Conservation (phyloP, 768 basidiomycete species). For the Kockovaella imperatae region DNA sequence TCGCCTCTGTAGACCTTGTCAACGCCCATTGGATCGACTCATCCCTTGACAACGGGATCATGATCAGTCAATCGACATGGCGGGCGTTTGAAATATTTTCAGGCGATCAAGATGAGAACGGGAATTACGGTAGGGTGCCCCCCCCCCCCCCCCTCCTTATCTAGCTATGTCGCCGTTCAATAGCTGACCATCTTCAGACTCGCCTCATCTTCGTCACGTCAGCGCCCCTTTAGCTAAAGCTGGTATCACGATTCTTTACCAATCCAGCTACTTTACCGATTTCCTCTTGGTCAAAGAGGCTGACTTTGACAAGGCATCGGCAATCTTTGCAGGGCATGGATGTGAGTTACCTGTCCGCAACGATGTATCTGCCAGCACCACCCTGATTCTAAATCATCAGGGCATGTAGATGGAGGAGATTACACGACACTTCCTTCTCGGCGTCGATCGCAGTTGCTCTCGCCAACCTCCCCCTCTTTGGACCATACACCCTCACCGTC, state of each 20-base stretch:
- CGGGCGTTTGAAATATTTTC: conserved; percentile 34
- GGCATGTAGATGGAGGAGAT: conserved; percentile 17
- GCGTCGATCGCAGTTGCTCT: conserved; percentile 17
- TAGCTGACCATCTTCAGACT: conserved; percentile 12
- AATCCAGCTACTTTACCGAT: conserved; percentile 25
- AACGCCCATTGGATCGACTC: conserved; percentile 17
- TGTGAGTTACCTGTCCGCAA: conserved; percentile 17
- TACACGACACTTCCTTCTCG: conserved; percentile 2
- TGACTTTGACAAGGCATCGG: conserved; percentile 23
- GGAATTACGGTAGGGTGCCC: conserved; percentile 28
- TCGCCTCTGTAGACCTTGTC: conserved; percentile 25
- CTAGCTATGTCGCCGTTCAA: not conserved
- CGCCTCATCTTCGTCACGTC: conserved; percentile 33
- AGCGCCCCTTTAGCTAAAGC: conserved; percentile 32
- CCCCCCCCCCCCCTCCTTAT: not conserved
- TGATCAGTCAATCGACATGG: conserved; percentile 27
- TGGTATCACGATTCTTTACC: conserved; percentile 28
- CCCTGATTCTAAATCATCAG: conserved; percentile 1
- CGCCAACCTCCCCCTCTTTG: conserved; percentile 5
- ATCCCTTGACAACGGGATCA: conserved; percentile 9
- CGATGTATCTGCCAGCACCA: not conserved
- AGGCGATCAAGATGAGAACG: conserved; percentile 22
- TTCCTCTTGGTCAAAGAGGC: conserved; percentile 28
- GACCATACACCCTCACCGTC: not conserved
- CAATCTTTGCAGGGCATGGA: conserved; percentile 26